These are phyloP conservation scores for Fusarium sp. DNA, from an alignment of 2,329 filamentous ascomycete genomes.

Conservation along the genomic window DNA sequence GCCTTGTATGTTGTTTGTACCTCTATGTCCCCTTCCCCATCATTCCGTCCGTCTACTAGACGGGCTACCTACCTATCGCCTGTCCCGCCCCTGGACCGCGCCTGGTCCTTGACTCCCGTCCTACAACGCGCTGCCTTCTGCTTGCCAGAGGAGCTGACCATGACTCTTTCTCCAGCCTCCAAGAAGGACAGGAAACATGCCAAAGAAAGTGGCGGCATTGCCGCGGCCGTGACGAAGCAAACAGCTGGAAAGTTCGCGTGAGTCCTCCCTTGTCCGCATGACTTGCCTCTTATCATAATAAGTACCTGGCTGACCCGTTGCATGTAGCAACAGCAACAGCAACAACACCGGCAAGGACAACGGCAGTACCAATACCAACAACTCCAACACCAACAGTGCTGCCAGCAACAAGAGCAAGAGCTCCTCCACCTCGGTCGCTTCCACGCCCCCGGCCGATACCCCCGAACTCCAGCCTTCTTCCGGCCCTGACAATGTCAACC, in stretches of 20 bases:
- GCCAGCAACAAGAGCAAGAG: constrained; percentile 48
- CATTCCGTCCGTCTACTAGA: not conserved
- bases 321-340: constrained; percentile 41
- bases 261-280: constrained; percentile 46
- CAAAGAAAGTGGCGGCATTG: constrained; percentile 61
- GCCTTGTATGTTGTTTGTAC: constrained; percentile 48
- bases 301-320: constrained; percentile 39
- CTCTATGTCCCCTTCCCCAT: constrained; percentile 25
- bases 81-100: constrained; percentile 25
- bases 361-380: constrained; percentile 41
- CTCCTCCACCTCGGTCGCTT: constrained; percentile 53
- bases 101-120: constrained; percentile 21
- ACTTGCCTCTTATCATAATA: constrained; percentile 37
- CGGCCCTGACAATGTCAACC: constrained; percentile 54
- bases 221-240: constrained; percentile 62
- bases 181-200: constrained; percentile 65
- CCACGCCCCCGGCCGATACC: constrained; percentile 55
- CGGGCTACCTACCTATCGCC: not conserved
- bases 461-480: constrained; percentile 56
- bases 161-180: constrained; percentile 48
- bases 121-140: constrained; percentile 24
- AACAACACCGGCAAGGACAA: constrained; percentile 48
- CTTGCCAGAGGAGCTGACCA: constrained; percentile 35
- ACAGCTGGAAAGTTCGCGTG: constrained; percentile 61
- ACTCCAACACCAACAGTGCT: constrained; percentile 42